Evolutionary conservation across 345 rosid species (phyloP).

Genomic region (Camelina hispida): DNA sequence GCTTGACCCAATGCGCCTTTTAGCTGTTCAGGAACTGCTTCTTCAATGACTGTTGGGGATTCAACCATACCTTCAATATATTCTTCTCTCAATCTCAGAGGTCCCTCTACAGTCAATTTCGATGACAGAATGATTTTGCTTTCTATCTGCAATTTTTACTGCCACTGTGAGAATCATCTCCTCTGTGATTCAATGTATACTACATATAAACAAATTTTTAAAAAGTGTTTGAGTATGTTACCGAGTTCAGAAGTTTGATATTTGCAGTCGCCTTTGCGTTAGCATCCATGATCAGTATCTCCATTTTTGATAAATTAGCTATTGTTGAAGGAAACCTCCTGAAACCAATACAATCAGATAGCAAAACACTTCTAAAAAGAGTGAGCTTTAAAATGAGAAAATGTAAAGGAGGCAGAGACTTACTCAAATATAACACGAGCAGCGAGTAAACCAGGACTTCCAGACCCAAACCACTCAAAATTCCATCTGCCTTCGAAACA

Average conservation of each 20-base stretch:
- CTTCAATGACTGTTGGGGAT: conserved; percentile 80
- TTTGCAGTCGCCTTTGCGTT: conserved; percentile 66
- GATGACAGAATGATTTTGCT: conserved; percentile 67
- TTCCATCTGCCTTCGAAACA: conserved; percentile 90
- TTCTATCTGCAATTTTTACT: conserved; percentile 63
- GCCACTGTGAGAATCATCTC: conserved; percentile 21
- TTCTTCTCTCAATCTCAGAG: conserved; percentile 89
- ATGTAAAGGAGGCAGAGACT: too few relatives aligned
- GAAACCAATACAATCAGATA: conserved; percentile 36
- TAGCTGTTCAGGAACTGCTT: conserved; percentile 81
- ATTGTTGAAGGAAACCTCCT: conserved; percentile 84
- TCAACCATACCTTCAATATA: conserved; percentile 80
- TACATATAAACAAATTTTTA: background rate
- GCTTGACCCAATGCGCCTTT: conserved; percentile 84
- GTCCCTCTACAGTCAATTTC: conserved; percentile 86
- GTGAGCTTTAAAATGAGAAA: too few relatives aligned
- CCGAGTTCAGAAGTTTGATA: conserved; percentile 73
- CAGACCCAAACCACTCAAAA: conserved; percentile 92
- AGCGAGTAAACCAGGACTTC: conserved; percentile 75
- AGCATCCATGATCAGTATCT: conserved; percentile 67
- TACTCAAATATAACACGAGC: conserved; percentile 76
- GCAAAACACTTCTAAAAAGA: background rate
- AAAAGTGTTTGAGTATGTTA: conserved; percentile 37
- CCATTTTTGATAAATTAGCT: conserved; percentile 75
- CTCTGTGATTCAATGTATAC: background rate